Evolutionary conservation across 73 alveolate genomes (phyloP).

Genomic region (Symbiodinium pilosum): DNA sequence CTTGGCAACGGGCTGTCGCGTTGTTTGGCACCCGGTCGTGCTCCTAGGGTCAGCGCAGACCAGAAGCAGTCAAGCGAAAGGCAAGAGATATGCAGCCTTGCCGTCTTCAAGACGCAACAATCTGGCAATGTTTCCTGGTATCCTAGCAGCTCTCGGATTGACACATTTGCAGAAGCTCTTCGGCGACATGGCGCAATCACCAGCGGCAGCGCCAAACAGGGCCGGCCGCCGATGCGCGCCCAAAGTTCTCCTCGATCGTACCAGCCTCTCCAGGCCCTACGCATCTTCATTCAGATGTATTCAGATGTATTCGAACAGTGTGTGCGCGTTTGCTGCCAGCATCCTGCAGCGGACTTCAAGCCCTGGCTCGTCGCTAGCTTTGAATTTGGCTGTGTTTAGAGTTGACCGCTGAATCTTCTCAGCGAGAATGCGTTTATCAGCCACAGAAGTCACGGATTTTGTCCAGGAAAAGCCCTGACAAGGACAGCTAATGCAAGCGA

Average conservation of each 20-base stretch:
- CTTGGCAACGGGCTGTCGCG: not conserved
- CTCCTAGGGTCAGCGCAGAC: not conserved
- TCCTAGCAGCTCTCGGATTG: not conserved
- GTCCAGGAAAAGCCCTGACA: too few relatives aligned
- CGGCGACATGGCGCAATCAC: not conserved
- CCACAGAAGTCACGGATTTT: too few relatives aligned
- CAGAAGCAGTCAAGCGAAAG: not conserved
- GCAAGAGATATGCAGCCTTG: not conserved
- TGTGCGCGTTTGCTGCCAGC: too few relatives aligned
- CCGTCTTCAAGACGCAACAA: not conserved
- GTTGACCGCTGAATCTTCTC: too few relatives aligned
- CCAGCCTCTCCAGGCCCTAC: too few relatives aligned
- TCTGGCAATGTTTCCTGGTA: not conserved
- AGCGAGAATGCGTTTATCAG: too few relatives aligned
- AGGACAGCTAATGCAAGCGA: not conserved
- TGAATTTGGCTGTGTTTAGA: too few relatives aligned
- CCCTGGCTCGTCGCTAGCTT: too few relatives aligned
- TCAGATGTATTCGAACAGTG: too few relatives aligned
- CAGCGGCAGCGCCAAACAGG: slow-evolving; percentile 55
- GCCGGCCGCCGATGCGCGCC: slow-evolving; percentile 20
- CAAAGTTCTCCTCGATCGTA: slow-evolving; percentile 51
- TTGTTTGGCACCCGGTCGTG: not conserved
- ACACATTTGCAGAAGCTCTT: not conserved
- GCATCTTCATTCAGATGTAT: too few relatives aligned
- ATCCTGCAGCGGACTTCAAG: too few relatives aligned